These are phyloP conservation scores for Meyerozyma smithsonii DNA, from an alignment of 1,139 yeast genomes.

Conservation along the genomic window DNA sequence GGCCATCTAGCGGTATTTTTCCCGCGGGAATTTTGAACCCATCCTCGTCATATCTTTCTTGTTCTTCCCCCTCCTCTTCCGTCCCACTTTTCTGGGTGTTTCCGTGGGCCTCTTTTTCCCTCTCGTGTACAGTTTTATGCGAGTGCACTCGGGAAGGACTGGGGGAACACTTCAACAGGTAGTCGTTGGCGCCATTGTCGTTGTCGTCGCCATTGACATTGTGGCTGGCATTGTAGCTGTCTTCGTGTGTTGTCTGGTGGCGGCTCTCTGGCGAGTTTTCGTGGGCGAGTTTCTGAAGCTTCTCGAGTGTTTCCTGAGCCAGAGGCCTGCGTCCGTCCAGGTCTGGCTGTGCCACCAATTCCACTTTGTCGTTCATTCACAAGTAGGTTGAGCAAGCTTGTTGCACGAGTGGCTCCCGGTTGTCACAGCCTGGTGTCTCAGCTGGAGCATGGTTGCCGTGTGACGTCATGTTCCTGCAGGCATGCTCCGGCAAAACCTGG, in stretches of 20 bases:
- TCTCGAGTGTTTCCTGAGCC: slow-evolving; percentile 11
- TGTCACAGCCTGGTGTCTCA: background rate
- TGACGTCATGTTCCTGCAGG: slow-evolving; percentile 1
- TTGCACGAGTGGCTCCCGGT: background rate
- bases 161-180: background rate
- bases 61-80: slow-evolving; percentile 7
- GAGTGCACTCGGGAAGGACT: background rate
- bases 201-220: slow-evolving; percentile 1
- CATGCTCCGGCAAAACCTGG: background rate
- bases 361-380: slow-evolving; percentile 9
- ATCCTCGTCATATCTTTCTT: slow-evolving; percentile 22
- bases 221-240: too few relatives aligned
- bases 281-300: slow-evolving; percentile 13
- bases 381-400: too few relatives aligned
- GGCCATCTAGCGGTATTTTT: slow-evolving; percentile 38
- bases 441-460: background rate
- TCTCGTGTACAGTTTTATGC: slow-evolving; percentile 6
- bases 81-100: background rate
- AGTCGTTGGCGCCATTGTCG: background rate
- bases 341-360: slow-evolving; percentile 16
- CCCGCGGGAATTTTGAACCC: slow-evolving; percentile 37
- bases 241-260: too few relatives aligned
- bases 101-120: slow-evolving; percentile 3
- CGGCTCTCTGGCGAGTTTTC: slow-evolving; percentile 9
- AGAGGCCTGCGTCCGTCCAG: slow-evolving; percentile 5